Evolutionary conservation across 345 rosid genomes (phyloP).

Genomic region (Hibiscus syriacus): DNA sequence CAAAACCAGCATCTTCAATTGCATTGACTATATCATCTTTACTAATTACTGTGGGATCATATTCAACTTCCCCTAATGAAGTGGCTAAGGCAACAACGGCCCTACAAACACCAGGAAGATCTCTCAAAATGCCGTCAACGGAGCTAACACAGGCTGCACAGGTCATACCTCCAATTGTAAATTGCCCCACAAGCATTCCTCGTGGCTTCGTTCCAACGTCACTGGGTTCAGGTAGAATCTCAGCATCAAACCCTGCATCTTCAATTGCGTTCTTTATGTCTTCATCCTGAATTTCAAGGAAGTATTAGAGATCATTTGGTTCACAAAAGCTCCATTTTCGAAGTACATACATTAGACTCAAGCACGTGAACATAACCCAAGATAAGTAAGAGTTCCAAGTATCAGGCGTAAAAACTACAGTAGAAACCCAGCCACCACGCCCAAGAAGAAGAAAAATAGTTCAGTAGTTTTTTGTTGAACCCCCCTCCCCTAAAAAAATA

Average conservation of each 20-base stretch:
- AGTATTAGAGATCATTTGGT: not conserved
- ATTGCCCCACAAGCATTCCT: slow-evolving; percentile 61
- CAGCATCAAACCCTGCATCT: slow-evolving; percentile 98
- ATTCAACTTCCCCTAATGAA: slow-evolving; percentile 95
- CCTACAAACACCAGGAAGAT: slow-evolving; percentile 81
- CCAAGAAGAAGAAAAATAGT: not conserved
- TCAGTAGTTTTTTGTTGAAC: too few relatives aligned
- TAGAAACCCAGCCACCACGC: not conserved
- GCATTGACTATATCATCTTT: slow-evolving; percentile 86
- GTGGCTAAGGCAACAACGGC: slow-evolving; percentile 94
- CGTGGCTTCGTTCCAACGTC: slow-evolving; percentile 33
- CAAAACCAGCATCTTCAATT: slow-evolving; percentile 97
- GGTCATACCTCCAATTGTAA: slow-evolving; percentile 92
- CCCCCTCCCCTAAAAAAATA: too few relatives aligned
- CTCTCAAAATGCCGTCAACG: slow-evolving; percentile 78
- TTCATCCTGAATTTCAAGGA: slow-evolving; percentile 49
- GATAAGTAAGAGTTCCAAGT: not conserved
- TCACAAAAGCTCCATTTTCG: not conserved
- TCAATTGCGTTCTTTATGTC: slow-evolving; percentile 90
- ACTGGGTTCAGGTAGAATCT: slow-evolving; percentile 57
- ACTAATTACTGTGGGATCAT: slow-evolving; percentile 62
- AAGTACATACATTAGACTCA: not conserved
- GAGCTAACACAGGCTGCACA: slow-evolving; percentile 97
- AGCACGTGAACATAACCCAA: not conserved
- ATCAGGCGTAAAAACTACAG: not conserved